Evolutionary conservation across 2,329 filamentous ascomycete species (phyloP).

Genomic region (Magnaporthales sp.): DNA sequence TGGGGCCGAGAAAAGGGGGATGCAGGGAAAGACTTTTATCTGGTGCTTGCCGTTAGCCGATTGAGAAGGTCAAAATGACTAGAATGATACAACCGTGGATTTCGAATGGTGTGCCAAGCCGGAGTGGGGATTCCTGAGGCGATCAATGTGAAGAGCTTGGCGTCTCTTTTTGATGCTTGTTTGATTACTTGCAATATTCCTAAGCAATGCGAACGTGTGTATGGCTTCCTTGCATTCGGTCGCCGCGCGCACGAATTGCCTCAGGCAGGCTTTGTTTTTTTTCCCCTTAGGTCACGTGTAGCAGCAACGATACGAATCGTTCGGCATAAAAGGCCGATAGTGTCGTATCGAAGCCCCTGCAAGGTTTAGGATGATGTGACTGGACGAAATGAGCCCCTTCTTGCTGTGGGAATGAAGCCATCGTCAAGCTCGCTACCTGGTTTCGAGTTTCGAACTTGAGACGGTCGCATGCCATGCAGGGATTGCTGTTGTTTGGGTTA

Average conservation of each 20-base stretch:
- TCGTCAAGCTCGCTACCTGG: neutral
- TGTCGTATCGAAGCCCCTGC: neutral
- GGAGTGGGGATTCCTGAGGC: neutral
- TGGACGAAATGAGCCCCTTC: neutral
- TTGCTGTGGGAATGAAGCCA: neutral
- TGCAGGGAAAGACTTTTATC: neutral
- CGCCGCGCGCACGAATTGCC: neutral
- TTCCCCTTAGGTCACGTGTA: neutral
- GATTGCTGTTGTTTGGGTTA: neutral
- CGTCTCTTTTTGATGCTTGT: neutral
- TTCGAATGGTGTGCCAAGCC: too few relatives aligned
- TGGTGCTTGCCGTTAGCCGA: neutral
- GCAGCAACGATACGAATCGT: neutral
- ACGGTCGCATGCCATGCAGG: neutral
- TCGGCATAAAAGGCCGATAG: neutral
- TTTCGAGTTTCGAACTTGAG: neutral
- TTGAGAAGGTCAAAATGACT: neutral
- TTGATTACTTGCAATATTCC: neutral
- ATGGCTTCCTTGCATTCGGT: neutral
- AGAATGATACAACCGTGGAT: neutral
- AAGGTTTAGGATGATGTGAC: neutral
- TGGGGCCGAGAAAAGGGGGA: neutral
- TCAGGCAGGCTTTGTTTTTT: too few relatives aligned
- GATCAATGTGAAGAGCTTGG: neutral
- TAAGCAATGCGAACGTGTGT: neutral